Percentiles rank a stretch among this genome's conserved stretches.
Conservation (phyloP, 805 yeast genomes). For the Candida krabiensis region DNA sequence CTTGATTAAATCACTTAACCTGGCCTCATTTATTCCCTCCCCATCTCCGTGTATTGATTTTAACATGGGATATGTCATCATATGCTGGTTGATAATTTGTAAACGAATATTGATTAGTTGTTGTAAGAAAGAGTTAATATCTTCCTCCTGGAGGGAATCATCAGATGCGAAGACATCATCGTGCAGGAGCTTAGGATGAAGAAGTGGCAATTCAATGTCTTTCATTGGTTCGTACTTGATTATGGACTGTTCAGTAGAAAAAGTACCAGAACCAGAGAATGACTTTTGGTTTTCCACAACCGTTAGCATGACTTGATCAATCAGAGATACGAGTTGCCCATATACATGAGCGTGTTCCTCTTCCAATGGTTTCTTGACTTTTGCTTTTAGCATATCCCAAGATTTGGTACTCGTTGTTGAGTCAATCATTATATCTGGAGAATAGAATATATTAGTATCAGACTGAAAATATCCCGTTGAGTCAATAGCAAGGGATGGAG, state of each 20-base stretch:
- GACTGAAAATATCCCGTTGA: too few relatives aligned
- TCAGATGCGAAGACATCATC: not conserved
- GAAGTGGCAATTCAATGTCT: slow-evolving; percentile 12
- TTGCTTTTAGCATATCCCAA: not conserved
- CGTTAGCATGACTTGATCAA: slow-evolving; percentile 36
- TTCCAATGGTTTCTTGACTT: too few relatives aligned
- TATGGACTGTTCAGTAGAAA: too few relatives aligned
- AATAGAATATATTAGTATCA: too few relatives aligned
- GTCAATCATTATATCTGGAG: too few relatives aligned
- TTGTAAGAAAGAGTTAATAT: slow-evolving; percentile 13
- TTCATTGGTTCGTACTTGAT: slow-evolving; percentile 9
- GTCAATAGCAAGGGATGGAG: too few relatives aligned
- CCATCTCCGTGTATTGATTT: slow-evolving; percentile 20
- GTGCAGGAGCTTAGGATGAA: slow-evolving; percentile 9
- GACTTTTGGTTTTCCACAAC: too few relatives aligned
- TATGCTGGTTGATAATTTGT: slow-evolving; percentile 22
- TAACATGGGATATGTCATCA: slow-evolving; percentile 23
- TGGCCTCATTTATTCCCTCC: slow-evolving; percentile 12
- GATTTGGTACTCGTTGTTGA: too few relatives aligned
- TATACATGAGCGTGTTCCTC: slow-evolving; percentile 34
- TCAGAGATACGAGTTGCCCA: slow-evolving; percentile 28
- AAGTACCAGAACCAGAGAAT: too few relatives aligned
- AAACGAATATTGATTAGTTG: slow-evolving; percentile 21
- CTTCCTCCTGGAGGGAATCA: slow-evolving; percentile 3
- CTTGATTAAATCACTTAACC: slow-evolving; percentile 7